These are phyloP conservation scores for Colletotrichum camelliae DNA, from an alignment of 2,329 filamentous ascomycete genomes.

Conservation along the genomic window DNA sequence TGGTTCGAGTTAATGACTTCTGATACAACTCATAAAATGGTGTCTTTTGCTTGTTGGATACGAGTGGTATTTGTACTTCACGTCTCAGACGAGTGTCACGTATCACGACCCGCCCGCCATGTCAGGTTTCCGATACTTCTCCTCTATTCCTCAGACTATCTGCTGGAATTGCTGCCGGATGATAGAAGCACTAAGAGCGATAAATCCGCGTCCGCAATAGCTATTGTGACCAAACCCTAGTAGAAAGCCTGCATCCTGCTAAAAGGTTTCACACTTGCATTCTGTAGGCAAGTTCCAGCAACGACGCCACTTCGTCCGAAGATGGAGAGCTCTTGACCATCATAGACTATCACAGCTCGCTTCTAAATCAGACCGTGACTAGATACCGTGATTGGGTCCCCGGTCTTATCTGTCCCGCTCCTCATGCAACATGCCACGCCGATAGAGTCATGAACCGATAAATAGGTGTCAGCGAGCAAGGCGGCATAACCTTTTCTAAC, in stretches of 20 bases:
- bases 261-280: fast-evolving
- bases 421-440: background rate
- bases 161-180: background rate
- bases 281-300: background rate
- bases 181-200: background rate
- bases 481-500: background rate
- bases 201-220: background rate
- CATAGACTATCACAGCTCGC: background rate
- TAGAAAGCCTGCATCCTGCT: background rate
- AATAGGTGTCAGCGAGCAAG: background rate
- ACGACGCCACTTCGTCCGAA: too few relatives aligned
- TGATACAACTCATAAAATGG: background rate
- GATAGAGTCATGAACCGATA: background rate
- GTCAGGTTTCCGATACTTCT: fast-evolving
- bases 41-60: background rate
- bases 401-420: background rate
- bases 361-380: background rate
- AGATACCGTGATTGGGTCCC: background rate
- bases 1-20: background rate
- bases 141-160: background rate
- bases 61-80: background rate
- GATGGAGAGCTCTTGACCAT: background rate
- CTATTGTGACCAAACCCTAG: background rate
- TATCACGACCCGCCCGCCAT: background rate
- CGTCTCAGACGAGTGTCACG: background rate